These are phyloP conservation scores for Plasmopara halstedii DNA, from an alignment of 352 stramenopile species.

Conservation along the genomic window DNA sequence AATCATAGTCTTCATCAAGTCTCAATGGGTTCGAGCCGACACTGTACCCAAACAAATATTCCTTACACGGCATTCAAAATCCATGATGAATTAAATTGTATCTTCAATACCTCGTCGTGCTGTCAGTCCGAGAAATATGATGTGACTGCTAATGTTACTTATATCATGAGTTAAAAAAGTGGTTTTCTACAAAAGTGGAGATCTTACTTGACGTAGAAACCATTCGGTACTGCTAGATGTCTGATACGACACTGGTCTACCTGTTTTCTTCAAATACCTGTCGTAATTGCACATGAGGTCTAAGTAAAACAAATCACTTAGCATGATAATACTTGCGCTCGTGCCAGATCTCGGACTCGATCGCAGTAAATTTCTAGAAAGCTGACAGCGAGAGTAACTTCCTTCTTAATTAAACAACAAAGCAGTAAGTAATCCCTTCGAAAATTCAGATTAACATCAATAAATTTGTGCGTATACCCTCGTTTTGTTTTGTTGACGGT, in stretches of 20 bases:
- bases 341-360: constrained; percentile 85
- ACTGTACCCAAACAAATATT: constrained; percentile 16
- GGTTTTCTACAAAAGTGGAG: background rate
- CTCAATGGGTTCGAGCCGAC: constrained; percentile 47
- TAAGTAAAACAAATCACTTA: background rate
- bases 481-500: constrained; percentile 47
- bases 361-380: constrained; percentile 95
- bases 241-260: constrained; percentile 59
- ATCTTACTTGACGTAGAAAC: constrained; percentile 65
- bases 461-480: constrained; percentile 23
- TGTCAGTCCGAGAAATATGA: constrained; percentile 63
- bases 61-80: background rate
- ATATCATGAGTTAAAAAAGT: background rate
- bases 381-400: constrained; percentile 79
- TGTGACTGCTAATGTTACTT: constrained; percentile 22
- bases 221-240: constrained; percentile 74
- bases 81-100: no score
- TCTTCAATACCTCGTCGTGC: constrained; percentile 42
- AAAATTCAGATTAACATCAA: no score
- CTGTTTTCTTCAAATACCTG: constrained; percentile 70
- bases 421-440: background rate
- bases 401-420: constrained; percentile 20
- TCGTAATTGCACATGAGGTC: background rate
- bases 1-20: constrained; percentile 71
- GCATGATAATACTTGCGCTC: constrained; percentile 51